Evolutionary conservation across 257 asterid species (phyloP).

Genomic region (Solanum pennellii): DNA sequence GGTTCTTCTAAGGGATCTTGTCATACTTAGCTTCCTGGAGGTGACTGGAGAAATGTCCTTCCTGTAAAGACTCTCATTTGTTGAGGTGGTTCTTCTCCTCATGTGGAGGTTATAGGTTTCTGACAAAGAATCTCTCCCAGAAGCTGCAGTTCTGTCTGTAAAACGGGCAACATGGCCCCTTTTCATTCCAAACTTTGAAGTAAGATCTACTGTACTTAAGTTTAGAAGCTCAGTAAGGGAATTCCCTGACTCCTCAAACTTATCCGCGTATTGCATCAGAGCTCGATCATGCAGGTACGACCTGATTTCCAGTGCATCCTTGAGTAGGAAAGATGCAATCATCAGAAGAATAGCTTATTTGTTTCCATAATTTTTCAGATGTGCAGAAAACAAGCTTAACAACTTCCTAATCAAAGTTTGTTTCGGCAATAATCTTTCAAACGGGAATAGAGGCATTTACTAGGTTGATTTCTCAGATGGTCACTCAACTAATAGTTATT

Average conservation of each 20-base stretch:
- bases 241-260: conserved; percentile 44
- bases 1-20: conserved; percentile 20
- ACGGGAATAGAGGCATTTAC: not conserved
- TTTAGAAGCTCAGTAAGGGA: conserved; percentile 48
- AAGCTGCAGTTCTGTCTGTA: conserved; percentile 34
- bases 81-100: conserved; percentile 23
- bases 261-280: conserved; percentile 56
- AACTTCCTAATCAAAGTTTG: not conserved
- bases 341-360: not conserved
- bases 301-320: conserved; percentile 74
- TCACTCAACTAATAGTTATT: not conserved
- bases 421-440: not conserved
- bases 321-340: not conserved
- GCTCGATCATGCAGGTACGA: conserved; percentile 70
- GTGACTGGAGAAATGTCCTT: conserved; percentile 18
- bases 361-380: not conserved
- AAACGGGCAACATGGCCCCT: conserved; percentile 71
- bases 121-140: conserved; percentile 24
- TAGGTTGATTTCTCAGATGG: not conserved
- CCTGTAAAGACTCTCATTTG: conserved; percentile 31
- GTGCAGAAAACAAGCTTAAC: not conserved
- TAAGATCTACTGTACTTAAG: conserved; percentile 32
- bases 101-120: conserved; percentile 22
- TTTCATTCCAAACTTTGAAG: conserved; percentile 49
- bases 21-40: conserved; percentile 22